Evolutionary conservation across 805 yeast genomes (phyloP).

Genomic region (Tetrapisispora arboricola): DNA sequence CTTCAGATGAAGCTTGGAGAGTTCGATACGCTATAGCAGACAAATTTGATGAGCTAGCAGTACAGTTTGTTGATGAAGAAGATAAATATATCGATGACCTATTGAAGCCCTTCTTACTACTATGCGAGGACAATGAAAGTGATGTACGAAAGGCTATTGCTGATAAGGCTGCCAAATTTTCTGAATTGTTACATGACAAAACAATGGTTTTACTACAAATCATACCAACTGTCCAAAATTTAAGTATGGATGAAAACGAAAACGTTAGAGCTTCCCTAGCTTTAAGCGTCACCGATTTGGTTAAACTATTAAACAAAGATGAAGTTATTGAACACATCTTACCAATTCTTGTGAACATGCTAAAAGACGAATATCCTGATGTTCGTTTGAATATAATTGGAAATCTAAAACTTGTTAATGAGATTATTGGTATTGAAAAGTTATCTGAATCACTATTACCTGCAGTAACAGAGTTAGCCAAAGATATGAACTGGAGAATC

Average conservation of each 20-base stretch:
- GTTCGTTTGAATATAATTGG: slow-evolving; percentile 91
- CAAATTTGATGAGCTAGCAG: slow-evolving; percentile 65
- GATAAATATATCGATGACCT: slow-evolving; percentile 39
- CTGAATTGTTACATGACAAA: slow-evolving; percentile 38
- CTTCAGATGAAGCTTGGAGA: slow-evolving; percentile 92
- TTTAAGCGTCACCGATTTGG: slow-evolving; percentile 72
- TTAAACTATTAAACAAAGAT: slow-evolving; percentile 78
- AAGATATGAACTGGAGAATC: slow-evolving; percentile 96
- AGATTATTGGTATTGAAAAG: slow-evolving; percentile 84
- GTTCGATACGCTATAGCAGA: slow-evolving; percentile 98
- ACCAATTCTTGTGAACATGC: slow-evolving; percentile 85
- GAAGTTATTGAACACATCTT: slow-evolving; percentile 70
- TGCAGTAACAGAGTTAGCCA: slow-evolving; percentile 91
- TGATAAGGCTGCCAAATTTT: slow-evolving; percentile 75
- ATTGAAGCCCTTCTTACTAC: slow-evolving; percentile 51
- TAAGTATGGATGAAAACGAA: slow-evolving; percentile 87
- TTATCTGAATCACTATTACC: slow-evolving; percentile 84
- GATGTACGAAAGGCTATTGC: slow-evolving; percentile 95
- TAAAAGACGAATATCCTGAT: slow-evolving; percentile 94
- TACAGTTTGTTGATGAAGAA: slow-evolving; percentile 48
- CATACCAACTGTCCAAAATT: slow-evolving; percentile 70
- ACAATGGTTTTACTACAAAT: slow-evolving; percentile 51
- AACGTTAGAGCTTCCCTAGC: slow-evolving; percentile 91
- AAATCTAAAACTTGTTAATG: slow-evolving; percentile 82
- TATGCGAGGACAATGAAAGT: slow-evolving; percentile 88